Percentiles rank a stretch among this genome's conserved stretches.
Evolutionary conservation across 305 asterid species (phyloP).

Genomic region (Solanum aculeatissimum): DNA sequence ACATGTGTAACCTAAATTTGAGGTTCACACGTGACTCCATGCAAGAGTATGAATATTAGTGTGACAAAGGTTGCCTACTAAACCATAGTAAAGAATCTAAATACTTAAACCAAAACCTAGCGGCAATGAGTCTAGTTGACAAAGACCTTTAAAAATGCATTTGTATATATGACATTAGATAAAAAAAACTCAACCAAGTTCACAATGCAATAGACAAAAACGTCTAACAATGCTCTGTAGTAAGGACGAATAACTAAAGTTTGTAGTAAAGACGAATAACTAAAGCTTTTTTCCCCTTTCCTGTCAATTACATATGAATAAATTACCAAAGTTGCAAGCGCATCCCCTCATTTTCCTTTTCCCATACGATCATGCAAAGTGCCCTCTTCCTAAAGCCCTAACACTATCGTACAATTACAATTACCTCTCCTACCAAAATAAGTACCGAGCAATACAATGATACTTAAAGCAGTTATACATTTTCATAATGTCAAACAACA

Average conservation of each 20-base stretch:
- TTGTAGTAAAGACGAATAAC: not conserved
- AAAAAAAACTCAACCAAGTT: not conserved
- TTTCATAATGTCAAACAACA: not conserved
- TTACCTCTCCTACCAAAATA: not conserved
- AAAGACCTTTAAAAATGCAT: not conserved
- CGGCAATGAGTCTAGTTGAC: not conserved
- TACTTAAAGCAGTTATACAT: not conserved
- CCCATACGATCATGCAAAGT: not conserved
- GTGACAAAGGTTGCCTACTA: not conserved
- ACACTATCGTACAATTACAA: not conserved
- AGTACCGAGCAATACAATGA: not conserved
- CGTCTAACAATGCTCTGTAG: not conserved
- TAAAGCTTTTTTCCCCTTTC: not conserved
- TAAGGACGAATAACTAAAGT: not conserved
- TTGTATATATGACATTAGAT: not conserved
- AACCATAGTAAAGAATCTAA: not conserved
- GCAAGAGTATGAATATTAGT: not conserved
- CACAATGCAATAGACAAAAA: not conserved
- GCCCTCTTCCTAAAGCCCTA: not conserved
- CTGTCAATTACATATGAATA: not conserved
- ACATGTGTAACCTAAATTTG: not conserved
- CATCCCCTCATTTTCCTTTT: not conserved
- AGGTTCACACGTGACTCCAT: not conserved
- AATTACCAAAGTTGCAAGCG: not conserved
- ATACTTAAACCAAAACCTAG: not conserved